Percentiles rank a stretch among this genome's conserved stretches.
phyloP scores from a whole-genome alignment of 805 yeast species.

The Komagataella phaffii region DNA sequence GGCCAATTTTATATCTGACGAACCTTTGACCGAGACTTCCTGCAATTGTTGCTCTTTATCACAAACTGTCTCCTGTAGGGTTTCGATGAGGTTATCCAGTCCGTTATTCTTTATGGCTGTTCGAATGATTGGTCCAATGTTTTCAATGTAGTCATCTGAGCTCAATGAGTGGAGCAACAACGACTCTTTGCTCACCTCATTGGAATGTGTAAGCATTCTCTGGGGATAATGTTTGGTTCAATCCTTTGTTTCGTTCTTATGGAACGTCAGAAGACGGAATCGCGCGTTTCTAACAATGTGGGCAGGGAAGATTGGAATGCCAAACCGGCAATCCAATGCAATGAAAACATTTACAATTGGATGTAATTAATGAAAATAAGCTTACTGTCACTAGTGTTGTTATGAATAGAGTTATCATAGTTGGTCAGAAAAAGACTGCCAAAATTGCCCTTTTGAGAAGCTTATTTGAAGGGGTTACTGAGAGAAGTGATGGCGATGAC shows the following conservation, averaged over 20 bases:
- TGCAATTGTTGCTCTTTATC: slow-evolving; percentile 53
- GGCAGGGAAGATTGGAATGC: background rate
- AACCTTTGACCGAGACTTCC: slow-evolving; percentile 44
- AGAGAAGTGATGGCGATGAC: slow-evolving; percentile 7
- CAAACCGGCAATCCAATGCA: background rate
- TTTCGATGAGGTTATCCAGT: slow-evolving; percentile 40
- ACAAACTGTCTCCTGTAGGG: slow-evolving; percentile 41
- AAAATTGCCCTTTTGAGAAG: slow-evolving; percentile 17
- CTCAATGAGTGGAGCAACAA: slow-evolving; percentile 23
- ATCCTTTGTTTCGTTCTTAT: background rate
- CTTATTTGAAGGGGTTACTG: slow-evolving; percentile 12
- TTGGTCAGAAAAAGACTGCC: slow-evolving; percentile 29
- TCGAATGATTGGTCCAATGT: slow-evolving; percentile 63
- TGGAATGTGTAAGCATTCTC: background rate
- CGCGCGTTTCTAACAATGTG: background rate
- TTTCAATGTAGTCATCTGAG: slow-evolving; percentile 65
- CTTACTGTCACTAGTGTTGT: background rate
- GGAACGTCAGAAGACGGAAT: background rate
- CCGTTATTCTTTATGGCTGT: slow-evolving; percentile 42
- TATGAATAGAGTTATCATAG: slow-evolving; percentile 26
- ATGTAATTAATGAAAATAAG: background rate
- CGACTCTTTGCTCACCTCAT: slow-evolving; percentile 7
- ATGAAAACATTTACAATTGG: background rate
- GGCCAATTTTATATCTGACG: slow-evolving; percentile 40
- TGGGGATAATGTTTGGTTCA: background rate